Base-by-base conservation (phyloP, 2,329 filamentous ascomycete species). In the Fusarium nelsonii region DNA sequence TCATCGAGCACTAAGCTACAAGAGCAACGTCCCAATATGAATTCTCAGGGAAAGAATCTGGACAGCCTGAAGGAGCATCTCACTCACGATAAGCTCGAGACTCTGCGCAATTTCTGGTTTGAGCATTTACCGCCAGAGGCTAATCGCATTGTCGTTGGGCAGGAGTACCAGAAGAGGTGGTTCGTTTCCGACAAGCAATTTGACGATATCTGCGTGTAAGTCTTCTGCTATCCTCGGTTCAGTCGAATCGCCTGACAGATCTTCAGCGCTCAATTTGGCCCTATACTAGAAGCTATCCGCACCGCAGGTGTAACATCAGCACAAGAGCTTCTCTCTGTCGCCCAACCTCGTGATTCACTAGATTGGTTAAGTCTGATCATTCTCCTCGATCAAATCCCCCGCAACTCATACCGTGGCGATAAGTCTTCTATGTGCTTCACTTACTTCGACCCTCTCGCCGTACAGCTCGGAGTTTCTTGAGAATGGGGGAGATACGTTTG, bases 371-470 rank as follows among this genome's bases (percentile, higher is more conserved):
- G 82, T 44, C 74, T 90, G 0, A 71, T 88, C 7, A 69, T 91
- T 3, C 80, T 91, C 3, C 81, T 91, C 4, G 89, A 91, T 65
- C 89, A 91, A 72, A 81, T 91, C 41, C 82, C 88, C 0, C 84
- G 89, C 3, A 90, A 91, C 73, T 82, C 87, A 66, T 88, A 85
- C 77, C 87, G 89, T 15, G 83, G 81, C 1, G 78, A 80, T 1
- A 76, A 86, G 26, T 75, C 80, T 1, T 65, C 52, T 3, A 43
- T 84, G 4, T 77, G 85, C 12, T 90, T 89, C 72, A 77, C 61
- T 2, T 81, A 85, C 68, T 90, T 88, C 67, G 88, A 91, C 68
- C 82, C 82, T 8, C 77, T 91, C 4, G 81, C 84, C 0, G 77
- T 77, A n/a, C 78, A 83, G 3, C 73, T 90, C 8, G 52, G 78